A percentile compares a stretch with the other conserved stretches of the same genome.
phyloP scores from a whole-genome alignment of 192 early-diverging fungal genomes.

The Linnemannia hyalina region DNA sequence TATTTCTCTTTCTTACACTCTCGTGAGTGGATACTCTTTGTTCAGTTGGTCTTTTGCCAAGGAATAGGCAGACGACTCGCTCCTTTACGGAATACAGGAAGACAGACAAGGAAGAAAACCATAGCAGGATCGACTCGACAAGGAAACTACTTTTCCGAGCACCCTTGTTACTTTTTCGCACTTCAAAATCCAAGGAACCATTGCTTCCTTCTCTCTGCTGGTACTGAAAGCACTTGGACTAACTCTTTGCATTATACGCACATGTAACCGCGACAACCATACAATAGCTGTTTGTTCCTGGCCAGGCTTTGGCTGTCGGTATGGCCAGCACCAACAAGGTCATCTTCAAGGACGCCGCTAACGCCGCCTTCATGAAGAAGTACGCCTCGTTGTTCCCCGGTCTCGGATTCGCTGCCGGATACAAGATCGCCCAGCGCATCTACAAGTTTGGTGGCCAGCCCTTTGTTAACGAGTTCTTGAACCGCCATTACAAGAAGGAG shows the following conservation, averaged over 20 bases:
- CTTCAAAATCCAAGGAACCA: neutral
- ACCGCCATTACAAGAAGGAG: constrained; percentile 79
- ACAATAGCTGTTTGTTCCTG: constrained; percentile 74
- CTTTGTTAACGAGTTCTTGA: constrained; percentile 93
- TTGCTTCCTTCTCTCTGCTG: no score
- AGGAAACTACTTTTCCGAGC: neutral
- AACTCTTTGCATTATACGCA: neutral
- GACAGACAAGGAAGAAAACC: neutral
- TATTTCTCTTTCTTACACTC: neutral
- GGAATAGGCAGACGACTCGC: neutral
- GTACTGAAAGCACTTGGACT: neutral
- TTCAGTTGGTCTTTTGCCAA: neutral
- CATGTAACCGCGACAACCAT: neutral
- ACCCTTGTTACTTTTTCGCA: neutral
- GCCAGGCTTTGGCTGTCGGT: constrained; percentile 74
- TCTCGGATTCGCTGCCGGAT: constrained; percentile 96
- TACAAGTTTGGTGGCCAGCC: constrained; percentile 99
- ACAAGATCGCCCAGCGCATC: constrained; percentile 97
- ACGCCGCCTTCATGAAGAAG: constrained; percentile 79
- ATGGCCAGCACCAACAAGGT: constrained; percentile 82
- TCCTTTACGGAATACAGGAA: neutral
- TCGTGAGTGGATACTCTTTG: neutral
- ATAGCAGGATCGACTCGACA: neutral
- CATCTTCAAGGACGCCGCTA: constrained; percentile 92
- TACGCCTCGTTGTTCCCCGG: constrained; percentile 97